These are phyloP conservation scores for Hypomontagnella monticulosa DNA, from an alignment of 495 filamentous ascomycete genomes.

Conservation along the genomic window DNA sequence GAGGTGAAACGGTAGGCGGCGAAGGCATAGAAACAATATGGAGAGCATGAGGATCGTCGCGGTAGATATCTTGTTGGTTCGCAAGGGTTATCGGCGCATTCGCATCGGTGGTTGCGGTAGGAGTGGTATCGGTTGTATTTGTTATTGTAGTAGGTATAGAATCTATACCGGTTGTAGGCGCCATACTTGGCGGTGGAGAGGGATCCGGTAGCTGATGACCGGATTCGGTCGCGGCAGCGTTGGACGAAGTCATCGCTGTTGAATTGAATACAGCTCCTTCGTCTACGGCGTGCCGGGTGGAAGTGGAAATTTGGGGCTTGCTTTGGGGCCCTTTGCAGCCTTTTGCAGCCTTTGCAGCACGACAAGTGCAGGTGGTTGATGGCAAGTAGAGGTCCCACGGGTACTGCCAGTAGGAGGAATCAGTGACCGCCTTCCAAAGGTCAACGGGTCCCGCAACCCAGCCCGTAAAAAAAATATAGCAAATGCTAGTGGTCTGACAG, in stretches of 20 bases:
- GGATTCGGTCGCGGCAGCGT: slow-evolving; percentile 38
- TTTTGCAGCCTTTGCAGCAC: neutral
- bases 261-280: slow-evolving; percentile 48
- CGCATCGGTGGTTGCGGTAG: slow-evolving; percentile 12
- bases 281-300: slow-evolving; percentile 43
- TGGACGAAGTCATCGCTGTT: slow-evolving; percentile 53
- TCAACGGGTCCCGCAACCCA: slow-evolving; percentile 28
- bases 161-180: slow-evolving; percentile 17
- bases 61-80: slow-evolving; percentile 18
- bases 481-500: slow-evolving; percentile 36
- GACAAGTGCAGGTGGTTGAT: slow-evolving; percentile 2
- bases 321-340: neutral
- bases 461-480: slow-evolving; percentile 44
- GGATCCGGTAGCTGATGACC: slow-evolving; percentile 18
- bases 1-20: slow-evolving; percentile 45
- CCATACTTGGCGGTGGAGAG: slow-evolving; percentile 25
- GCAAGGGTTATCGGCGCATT: slow-evolving; percentile 33
- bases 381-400: neutral
- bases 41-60: slow-evolving; percentile 27
- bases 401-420: slow-evolving; percentile 42
- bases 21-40: slow-evolving; percentile 41
- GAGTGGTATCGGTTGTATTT: slow-evolving; percentile 2
- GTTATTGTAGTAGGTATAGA: slow-evolving; percentile 8
- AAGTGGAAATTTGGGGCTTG: neutral
- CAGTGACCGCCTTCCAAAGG: slow-evolving; percentile 43